Evolutionary conservation across 2,329 filamentous ascomycete genomes (phyloP), one percentile per base, ranked within the genome.

Genomic region (Graphiopsis chlorocephala): DNA sequence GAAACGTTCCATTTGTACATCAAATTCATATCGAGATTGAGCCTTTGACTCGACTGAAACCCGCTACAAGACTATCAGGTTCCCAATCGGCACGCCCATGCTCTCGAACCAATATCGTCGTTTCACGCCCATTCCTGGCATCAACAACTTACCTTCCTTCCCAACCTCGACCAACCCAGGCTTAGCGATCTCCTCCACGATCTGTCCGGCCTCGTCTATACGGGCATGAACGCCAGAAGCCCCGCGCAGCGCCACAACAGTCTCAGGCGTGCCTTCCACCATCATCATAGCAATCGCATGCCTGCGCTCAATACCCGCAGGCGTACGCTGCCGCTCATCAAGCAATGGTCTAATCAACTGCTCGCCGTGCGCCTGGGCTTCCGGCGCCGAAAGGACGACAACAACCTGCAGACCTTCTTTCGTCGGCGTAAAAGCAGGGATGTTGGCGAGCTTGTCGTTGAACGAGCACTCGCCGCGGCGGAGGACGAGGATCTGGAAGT

Each of bases 391-490:
- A 4, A 97, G 86, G 0, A 97, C 79, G 50, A 98, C 80, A 29
- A 98, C 92, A 3, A 98, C 84, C 75, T 96, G 91, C 20, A 98
- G 80, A 0, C 88, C 83, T 3, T 77, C 75, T 0, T 81, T 75
- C 0, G 83, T 81, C 1, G 74, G 73, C 1, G 87, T 83, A 74
- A 89, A 94, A 11, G 86, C 85, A 0, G 94, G 93, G n/a, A 98
- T 93, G 69, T 92, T 93, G 60, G 85, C 83, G 0, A 98, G 80
- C 76, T 99, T 99, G 29, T 89, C 80, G 38, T 86, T 89, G 77
- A 98, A 98, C 26, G 85, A 90, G 79, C 95, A 99, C 0, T 87
- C 88, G 45, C 95, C 94, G 6, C 95, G 88, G 29, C 86, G 88
- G 71, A 98, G 83, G 58, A 97, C 85, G 65, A 99, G 88, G 66